A percentile compares a stretch with the other conserved stretches of the same genome.
Evolutionary conservation across 2,329 filamentous ascomycete genomes (phyloP).

Genomic region (Thielaviopsis ethacetica): DNA sequence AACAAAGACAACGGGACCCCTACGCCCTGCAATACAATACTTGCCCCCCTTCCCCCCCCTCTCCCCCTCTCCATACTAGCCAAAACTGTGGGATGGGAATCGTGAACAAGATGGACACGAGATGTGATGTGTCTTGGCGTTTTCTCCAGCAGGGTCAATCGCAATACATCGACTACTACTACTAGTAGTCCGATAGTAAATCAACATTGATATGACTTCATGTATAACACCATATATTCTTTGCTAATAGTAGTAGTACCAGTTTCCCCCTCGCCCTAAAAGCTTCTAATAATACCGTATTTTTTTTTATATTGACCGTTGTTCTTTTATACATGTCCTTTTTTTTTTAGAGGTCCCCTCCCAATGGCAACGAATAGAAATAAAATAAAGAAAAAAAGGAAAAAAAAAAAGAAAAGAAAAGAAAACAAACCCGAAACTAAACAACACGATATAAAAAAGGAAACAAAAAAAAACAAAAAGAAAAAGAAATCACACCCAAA

Average conservation of each 20-base stretch:
- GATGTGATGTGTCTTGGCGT: background rate
- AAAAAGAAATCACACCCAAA: background rate
- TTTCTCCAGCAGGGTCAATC: background rate
- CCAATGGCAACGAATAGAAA: conserved; percentile 11
- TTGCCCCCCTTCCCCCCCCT: too few relatives aligned
- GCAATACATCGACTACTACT: background rate
- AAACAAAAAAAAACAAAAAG: background rate
- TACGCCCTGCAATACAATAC: too few relatives aligned
- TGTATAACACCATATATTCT: too few relatives aligned
- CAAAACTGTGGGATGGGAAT: too few relatives aligned
- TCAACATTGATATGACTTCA: too few relatives aligned
- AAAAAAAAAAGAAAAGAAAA: conserved; percentile 5
- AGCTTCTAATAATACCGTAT: background rate
- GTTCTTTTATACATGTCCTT: background rate
- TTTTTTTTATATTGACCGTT: background rate
- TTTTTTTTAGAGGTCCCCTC: background rate
- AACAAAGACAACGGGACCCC: too few relatives aligned
- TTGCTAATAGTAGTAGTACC: too few relatives aligned
- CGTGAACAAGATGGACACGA: background rate
- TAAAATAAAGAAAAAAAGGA: conserved; percentile 6
- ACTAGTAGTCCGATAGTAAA: too few relatives aligned
- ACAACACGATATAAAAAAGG: background rate
- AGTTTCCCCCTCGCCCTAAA: too few relatives aligned
- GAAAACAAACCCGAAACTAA: background rate
- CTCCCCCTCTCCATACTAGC: too few relatives aligned